A percentile compares a stretch with the other conserved stretches of the same genome.
These are phyloP conservation scores for Xylaria hypoxylon DNA, from an alignment of 2,329 filamentous ascomycete genomes.

Conservation along the genomic window DNA sequence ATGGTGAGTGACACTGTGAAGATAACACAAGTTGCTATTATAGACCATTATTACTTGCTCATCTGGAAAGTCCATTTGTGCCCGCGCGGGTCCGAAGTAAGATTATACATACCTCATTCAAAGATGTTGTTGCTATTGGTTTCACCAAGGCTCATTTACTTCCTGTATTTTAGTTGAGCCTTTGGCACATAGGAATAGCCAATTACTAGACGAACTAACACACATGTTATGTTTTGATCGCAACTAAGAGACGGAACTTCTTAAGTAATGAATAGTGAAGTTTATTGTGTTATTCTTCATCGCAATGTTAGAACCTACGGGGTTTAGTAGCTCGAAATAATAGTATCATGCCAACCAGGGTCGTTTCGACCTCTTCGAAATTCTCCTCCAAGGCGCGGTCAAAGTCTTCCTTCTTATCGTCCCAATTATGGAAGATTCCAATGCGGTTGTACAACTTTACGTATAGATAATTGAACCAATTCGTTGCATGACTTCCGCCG, in stretches of 20 bases:
- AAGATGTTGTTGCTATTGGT: too few species aligned
- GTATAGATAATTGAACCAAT: constrained; percentile 44
- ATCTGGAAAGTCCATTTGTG: too few species aligned
- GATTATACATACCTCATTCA: too few species aligned
- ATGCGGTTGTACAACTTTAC: constrained; percentile 52
- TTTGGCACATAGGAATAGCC: background rate
- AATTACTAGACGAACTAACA: background rate
- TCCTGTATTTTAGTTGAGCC: background rate
- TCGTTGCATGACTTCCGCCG: constrained; percentile 47
- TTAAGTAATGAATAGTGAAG: background rate
- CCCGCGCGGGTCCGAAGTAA: too few species aligned
- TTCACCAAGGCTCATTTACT: too few species aligned
- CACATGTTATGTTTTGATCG: background rate
- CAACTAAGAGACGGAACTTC: too few species aligned
- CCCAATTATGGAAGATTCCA: constrained; percentile 55
- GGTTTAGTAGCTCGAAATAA: constrained; percentile 52
- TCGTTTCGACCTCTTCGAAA: constrained; percentile 55
- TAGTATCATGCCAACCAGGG: constrained; percentile 54
- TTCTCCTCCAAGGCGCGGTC: constrained; percentile 50
- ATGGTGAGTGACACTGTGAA: background rate
- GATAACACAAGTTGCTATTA: background rate
- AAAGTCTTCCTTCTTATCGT: constrained; percentile 41
- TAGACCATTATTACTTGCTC: background rate
- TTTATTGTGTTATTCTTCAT: background rate
- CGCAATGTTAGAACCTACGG: too few species aligned